phyloP scores from a whole-genome alignment of 352 stramenopile genomes.

The Pythium brassicae region DNA sequence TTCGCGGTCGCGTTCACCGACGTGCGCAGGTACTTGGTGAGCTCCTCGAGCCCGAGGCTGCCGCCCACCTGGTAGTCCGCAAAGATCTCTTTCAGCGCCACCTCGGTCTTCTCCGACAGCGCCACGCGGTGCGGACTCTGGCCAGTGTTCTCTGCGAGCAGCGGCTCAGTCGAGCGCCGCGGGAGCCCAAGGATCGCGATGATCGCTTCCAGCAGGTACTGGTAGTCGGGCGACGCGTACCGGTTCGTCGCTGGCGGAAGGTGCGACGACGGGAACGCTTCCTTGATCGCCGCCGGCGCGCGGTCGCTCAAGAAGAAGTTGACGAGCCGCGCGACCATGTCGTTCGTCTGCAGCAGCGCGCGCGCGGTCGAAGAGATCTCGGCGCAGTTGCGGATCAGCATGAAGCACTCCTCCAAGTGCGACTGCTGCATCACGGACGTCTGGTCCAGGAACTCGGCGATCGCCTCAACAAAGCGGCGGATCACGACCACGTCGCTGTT shows the following conservation, averaged over 20 bases:
- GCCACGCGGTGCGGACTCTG: conserved; percentile 69
- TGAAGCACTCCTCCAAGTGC: conserved; percentile 86
- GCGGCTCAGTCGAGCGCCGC: conserved; percentile 50
- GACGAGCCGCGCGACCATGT: conserved; percentile 79
- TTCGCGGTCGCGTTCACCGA: conserved; percentile 54
- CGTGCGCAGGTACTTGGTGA: conserved; percentile 65
- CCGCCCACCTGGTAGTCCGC: conserved; percentile 51
- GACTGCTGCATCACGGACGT: conserved; percentile 74
- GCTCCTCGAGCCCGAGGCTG: conserved; percentile 47
- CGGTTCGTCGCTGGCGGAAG: conserved; percentile 30
- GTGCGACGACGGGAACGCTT: conserved; percentile 66
- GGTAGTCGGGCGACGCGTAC: conserved; percentile 81
- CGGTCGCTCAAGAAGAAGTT: conserved; percentile 83
- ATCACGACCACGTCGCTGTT: conserved; percentile 15
- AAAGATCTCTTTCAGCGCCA: conserved; percentile 73
- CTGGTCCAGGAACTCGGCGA: conserved; percentile 65
- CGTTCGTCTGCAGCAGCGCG: conserved; percentile 38
- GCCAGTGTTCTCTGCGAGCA: conserved; percentile 59
- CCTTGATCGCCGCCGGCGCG: conserved; percentile 49
- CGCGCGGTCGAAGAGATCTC: conserved; percentile 51
- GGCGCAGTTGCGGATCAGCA: conserved; percentile 75
- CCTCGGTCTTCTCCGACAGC: conserved; percentile 69
- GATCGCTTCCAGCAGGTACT: conserved; percentile 87
- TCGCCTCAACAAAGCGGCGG: conserved; percentile 36
- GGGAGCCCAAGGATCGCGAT: conserved; percentile 78